phyloP scores from a whole-genome alignment of 2,329 filamentous ascomycete species.

The Exophiala alcalophila region DNA sequence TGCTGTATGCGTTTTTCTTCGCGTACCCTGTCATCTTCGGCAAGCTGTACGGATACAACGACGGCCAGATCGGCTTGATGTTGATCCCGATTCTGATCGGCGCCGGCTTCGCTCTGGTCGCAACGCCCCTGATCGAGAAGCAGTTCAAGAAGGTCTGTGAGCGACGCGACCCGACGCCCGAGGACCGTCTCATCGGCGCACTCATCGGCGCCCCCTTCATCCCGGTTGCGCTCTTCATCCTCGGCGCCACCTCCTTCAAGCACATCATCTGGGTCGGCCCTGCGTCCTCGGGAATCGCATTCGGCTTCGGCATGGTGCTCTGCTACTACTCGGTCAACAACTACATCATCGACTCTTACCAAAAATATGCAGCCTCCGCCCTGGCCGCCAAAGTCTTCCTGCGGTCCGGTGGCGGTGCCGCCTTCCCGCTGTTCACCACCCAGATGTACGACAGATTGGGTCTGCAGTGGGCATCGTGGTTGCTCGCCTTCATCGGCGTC shows the following conservation, averaged over 20 bases:
- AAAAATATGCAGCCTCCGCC: conserved; percentile 39
- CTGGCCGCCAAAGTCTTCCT: conserved; percentile 43
- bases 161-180: conserved; percentile 34
- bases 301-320: conserved; percentile 48
- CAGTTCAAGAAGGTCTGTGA: conserved; percentile 49
- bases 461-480: conserved; percentile 41
- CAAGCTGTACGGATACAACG: conserved; percentile 72
- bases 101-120: conserved; percentile 60
- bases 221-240: conserved; percentile 45
- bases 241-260: conserved; percentile 39
- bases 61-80: conserved; percentile 75
- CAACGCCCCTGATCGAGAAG: conserved; percentile 63
- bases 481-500: conserved; percentile 41
- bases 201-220: conserved; percentile 41
- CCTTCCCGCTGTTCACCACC: conserved; percentile 43
- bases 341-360: conserved; percentile 35
- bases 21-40: conserved; percentile 65
- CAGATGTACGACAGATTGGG: conserved; percentile 40
- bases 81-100: conserved; percentile 80
- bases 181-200: conserved; percentile 39
- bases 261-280: conserved; percentile 40
- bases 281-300: conserved; percentile 41
- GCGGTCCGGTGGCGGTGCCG: conserved; percentile 40
- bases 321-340: conserved; percentile 45
- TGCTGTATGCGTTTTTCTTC: conserved; percentile 52